Conservation (phyloP, 2,329 filamentous ascomycete genomes). For the Fusarium luffae region DNA sequence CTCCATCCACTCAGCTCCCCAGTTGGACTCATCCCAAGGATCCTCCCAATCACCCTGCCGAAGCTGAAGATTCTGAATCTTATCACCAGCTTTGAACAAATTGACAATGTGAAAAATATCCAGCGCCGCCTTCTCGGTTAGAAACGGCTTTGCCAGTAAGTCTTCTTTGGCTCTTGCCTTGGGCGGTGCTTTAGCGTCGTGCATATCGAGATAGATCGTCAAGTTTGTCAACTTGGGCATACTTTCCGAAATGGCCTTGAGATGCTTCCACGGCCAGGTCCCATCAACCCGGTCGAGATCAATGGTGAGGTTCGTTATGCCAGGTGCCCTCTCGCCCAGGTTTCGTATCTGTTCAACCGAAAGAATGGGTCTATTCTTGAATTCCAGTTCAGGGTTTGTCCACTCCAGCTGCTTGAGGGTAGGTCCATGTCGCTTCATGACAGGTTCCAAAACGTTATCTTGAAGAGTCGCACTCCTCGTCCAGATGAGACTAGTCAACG, state of each 20-base stretch:
- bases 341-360: neutral
- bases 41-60: neutral
- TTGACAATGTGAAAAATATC: neutral
- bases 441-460: neutral
- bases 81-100: neutral
- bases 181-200: neutral
- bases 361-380: neutral
- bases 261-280: neutral
- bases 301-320: neutral
- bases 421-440: constrained; percentile 12
- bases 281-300: neutral
- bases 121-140: neutral
- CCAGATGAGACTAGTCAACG: constrained; percentile 7
- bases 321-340: constrained; percentile 1
- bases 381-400: constrained; percentile 7
- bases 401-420: constrained; percentile 12
- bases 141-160: rapidly evolving
- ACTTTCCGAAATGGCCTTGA: neutral
- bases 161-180: rapidly evolving
- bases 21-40: rapidly evolving
- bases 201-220: constrained; percentile 3
- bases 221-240: constrained; percentile 5
- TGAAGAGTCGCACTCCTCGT: neutral
- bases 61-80: neutral
- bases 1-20: too few species aligned